Base-by-base conservation (phyloP, 352 stramenopile species). In the Phytopythium boreale region DNA sequence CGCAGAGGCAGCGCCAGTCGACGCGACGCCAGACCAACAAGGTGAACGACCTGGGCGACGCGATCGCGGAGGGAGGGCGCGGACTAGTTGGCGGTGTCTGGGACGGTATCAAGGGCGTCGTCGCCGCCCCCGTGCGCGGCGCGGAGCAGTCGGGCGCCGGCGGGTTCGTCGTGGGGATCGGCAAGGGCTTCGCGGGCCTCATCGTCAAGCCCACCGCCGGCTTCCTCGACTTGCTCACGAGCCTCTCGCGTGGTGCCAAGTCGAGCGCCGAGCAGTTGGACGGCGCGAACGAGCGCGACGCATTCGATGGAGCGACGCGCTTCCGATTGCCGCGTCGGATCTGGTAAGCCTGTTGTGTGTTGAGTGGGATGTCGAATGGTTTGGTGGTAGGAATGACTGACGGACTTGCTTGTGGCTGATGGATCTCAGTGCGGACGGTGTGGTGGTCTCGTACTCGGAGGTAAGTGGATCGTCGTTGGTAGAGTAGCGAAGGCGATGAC, bases 131-230 rank as follows among this genome's bases (percentile, higher is more conserved):
- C 22, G 84, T 93, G 20, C 75, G 83, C 50, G 87, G 87, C n/a
- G 87, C 87, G 0, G 87, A 93, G 65, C 72, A 78, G 44, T 80
- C 93, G 46, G 87, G 87, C 12, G 87, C 87, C 27, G 80, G 87
- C 36, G 87, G 87, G 6, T 95, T 95, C 56, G 82, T 95, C 4
- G 76, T 95, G 27, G 87, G 87, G n/a, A 88, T 95, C 20, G 87
- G 87, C 47, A 90, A 95, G 65, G 87, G 87, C 10, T 80, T 94
- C 51, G 87, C 85, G 9, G 87, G 87, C 22, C 69, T 95, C 44
- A 86, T 95, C 9, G 85, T 94, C 2, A 95, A 95, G 59, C 87
- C 87, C 2, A 92, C 85, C 1, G 87, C 85, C 7, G 87, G 87
- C 0, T 91, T 95, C 59, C 68, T 95, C 9, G 87, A 95, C 46